Evolutionary conservation across 257 asterid species (phyloP).

Genomic region (Handroanthus guayacan): DNA sequence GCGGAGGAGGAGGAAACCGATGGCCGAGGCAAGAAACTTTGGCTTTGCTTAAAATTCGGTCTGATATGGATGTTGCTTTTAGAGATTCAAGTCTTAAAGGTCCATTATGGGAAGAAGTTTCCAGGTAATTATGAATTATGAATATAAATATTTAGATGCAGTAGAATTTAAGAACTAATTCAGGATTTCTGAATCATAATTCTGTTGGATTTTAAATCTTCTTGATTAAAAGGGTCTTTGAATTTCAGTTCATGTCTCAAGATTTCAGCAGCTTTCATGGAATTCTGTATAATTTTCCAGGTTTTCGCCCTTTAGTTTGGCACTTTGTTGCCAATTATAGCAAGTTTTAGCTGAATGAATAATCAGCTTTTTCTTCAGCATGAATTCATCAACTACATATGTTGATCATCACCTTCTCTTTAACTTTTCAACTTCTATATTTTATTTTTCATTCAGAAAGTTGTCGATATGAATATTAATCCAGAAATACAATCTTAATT

Average conservation of each 20-base stretch:
- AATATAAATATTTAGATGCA: no score
- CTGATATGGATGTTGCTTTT: slow-evolving; percentile 85
- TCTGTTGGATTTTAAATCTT: slow-evolving; percentile 42
- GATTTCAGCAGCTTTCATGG: slow-evolving; percentile 67
- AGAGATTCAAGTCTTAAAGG: slow-evolving; percentile 90
- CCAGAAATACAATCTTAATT: no score
- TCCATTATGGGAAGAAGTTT: slow-evolving; percentile 95
- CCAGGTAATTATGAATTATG: slow-evolving; percentile 54
- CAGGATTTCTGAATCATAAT: slow-evolving; percentile 39
- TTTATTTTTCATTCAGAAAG: not conserved
- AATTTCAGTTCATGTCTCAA: slow-evolving; percentile 53
- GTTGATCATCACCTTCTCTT: not conserved
- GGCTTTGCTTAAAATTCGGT: slow-evolving; percentile 78
- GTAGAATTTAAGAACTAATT: not conserved
- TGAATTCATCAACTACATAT: slow-evolving; percentile 24
- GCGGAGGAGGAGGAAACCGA: slow-evolving; percentile 60
- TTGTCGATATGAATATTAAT: no score
- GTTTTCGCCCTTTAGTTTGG: slow-evolving; percentile 53
- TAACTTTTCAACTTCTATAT: slow-evolving; percentile 23
- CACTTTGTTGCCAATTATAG: slow-evolving; percentile 56
- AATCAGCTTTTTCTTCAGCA: not conserved
- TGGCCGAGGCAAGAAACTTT: slow-evolving; percentile 97
- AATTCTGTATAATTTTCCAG: slow-evolving; percentile 50
- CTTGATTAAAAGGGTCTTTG: slow-evolving; percentile 39
- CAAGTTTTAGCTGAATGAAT: slow-evolving; percentile 24